These are phyloP conservation scores for Fusarium mundagurra DNA, from an alignment of 2,329 filamentous ascomycete genomes.

Conservation along the genomic window DNA sequence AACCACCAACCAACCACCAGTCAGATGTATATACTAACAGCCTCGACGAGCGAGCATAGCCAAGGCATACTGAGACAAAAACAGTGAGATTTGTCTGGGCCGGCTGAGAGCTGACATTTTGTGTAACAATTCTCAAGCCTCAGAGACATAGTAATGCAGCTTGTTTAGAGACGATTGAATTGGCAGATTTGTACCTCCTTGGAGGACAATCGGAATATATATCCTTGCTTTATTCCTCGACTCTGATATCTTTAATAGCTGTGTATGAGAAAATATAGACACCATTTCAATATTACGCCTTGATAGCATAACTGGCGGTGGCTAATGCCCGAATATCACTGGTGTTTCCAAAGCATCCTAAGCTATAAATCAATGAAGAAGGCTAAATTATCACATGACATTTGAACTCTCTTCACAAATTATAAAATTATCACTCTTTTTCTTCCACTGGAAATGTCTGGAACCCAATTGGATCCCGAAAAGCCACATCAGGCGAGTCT, in stretches of 20 bases:
- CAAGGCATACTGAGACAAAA: background rate
- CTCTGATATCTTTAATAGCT: too few relatives aligned
- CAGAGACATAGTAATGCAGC: background rate
- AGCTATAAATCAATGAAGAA: background rate
- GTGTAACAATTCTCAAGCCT: background rate
- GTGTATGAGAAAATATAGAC: background rate
- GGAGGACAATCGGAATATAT: background rate
- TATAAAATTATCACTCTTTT: background rate
- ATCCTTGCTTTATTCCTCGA: background rate
- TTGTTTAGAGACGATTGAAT: background rate
- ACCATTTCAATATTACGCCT: too few relatives aligned
- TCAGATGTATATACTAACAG: slow-evolving; percentile 1
- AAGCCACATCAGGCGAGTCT: background rate
- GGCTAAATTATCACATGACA: background rate
- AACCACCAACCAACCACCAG: background rate
- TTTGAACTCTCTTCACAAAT: background rate
- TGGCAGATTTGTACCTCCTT: background rate
- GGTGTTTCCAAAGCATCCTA: too few relatives aligned
- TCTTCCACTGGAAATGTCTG: background rate
- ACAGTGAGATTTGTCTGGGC: background rate
- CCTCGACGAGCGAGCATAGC: background rate
- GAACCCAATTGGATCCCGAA: background rate
- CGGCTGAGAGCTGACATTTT: background rate
- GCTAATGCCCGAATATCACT: too few relatives aligned
- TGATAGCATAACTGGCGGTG: background rate